A percentile compares a stretch with the other conserved stretches of the same genome.
Conservation (phyloP, 768 basidiomycete genomes). For the Mycena capillaripes region DNA sequence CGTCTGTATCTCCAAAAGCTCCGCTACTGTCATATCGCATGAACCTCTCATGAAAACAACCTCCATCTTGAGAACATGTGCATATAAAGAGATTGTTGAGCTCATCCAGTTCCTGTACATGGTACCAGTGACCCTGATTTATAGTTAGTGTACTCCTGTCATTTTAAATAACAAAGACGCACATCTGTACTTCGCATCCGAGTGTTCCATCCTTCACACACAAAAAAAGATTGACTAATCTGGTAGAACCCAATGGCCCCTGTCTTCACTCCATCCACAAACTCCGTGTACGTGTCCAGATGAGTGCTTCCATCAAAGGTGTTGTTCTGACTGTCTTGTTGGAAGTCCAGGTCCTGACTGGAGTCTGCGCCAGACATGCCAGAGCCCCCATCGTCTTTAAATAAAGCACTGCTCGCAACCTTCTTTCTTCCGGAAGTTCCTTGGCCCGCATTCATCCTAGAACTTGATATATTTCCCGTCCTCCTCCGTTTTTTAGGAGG, state of each 20-base stretch:
- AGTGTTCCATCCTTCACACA: neutral
- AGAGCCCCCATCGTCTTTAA: no score
- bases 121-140: neutral
- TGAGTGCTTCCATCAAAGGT: no score
- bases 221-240: neutral
- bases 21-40: neutral
- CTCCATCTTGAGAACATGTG: neutral
- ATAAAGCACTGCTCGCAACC: no score
- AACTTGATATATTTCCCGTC: no score
- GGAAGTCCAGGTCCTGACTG: no score
- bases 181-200: neutral
- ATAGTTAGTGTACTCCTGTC: neutral
- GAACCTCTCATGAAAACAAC: neutral
- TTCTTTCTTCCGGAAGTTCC: no score
- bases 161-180: neutral
- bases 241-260: conserved; percentile 3
- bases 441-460: no score
- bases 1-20: neutral
- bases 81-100: neutral
- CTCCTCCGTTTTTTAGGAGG: no score
- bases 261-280: neutral
- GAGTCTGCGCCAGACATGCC: no score
- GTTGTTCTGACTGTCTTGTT: neutral
- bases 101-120: neutral
- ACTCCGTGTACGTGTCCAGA: neutral